phyloP scores from a whole-genome alignment of 306 rosid species.

The Dalbergia oliveri region DNA sequence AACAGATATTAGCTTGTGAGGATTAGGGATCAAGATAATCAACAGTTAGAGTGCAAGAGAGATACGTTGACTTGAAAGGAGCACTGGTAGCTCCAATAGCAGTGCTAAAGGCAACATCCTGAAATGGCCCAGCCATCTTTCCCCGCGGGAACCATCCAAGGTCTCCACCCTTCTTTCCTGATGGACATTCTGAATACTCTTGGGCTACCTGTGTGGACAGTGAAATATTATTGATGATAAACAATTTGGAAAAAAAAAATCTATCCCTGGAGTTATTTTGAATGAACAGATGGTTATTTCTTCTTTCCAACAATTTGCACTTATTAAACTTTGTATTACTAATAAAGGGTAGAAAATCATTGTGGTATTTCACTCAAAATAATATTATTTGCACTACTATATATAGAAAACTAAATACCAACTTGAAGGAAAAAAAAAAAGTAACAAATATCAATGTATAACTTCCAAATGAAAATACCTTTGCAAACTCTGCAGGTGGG shows the following conservation, averaged over 20 bases:
- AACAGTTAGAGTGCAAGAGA: constrained; percentile 3
- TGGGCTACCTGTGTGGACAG: constrained; percentile 71
- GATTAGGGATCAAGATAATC: constrained; percentile 12
- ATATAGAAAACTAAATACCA: constrained; percentile 1
- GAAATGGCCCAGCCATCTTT: constrained; percentile 99
- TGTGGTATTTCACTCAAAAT: background rate
- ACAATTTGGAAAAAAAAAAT: constrained; percentile 15
- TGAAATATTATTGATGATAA: constrained; percentile 10
- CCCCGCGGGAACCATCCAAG: constrained; percentile 99
- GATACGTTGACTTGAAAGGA: constrained; percentile 94
- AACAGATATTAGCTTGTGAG: constrained; percentile 28
- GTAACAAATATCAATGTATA: background rate
- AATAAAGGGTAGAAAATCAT: background rate
- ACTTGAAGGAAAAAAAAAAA: background rate
- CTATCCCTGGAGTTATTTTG: background rate
- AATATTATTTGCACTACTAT: background rate
- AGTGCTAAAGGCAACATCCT: constrained; percentile 92
- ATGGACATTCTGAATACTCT: constrained; percentile 96
- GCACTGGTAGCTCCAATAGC: constrained; percentile 84
- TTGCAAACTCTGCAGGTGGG: constrained; percentile 95
- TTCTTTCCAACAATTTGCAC: constrained; percentile 29
- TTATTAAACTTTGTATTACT: constrained; percentile 8
- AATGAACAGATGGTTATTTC: background rate
- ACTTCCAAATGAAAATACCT: constrained; percentile 57
- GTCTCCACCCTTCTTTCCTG: constrained; percentile 98